A percentile compares a stretch with the other conserved stretches of the same genome.
Evolutionary conservation across 768 basidiomycete species (phyloP).

Genomic region (Lentinula lateritia): DNA sequence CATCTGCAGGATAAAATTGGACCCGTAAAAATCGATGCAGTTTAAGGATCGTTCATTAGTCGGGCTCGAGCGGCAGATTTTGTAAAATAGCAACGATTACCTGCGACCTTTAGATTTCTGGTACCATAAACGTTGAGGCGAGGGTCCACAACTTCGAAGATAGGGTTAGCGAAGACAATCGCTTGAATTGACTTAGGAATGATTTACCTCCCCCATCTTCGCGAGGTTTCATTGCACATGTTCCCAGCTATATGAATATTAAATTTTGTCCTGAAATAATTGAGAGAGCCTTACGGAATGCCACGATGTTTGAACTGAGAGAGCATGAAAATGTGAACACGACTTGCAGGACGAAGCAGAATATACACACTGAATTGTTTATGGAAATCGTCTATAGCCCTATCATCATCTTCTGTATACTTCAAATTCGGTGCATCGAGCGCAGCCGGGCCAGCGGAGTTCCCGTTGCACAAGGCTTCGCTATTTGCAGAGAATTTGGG

Average conservation of each 20-base stretch:
- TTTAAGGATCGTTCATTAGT: background rate
- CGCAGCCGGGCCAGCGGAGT: slow-evolving; percentile 11
- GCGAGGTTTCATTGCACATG: slow-evolving; percentile 44
- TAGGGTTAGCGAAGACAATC: background rate
- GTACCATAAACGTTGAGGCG: slow-evolving; percentile 40
- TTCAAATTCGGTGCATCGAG: slow-evolving; percentile 14
- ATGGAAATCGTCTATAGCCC: slow-evolving; percentile 15
- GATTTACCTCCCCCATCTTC: slow-evolving; percentile 23
- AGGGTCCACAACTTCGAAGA: slow-evolving; percentile 32
- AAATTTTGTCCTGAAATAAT: background rate
- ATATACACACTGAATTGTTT: slow-evolving; percentile 12
- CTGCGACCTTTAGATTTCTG: slow-evolving; percentile 36
- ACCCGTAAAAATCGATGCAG: background rate
- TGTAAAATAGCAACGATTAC: slow-evolving; percentile 33
- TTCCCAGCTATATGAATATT: slow-evolving; percentile 31
- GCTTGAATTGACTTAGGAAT: too few species aligned
- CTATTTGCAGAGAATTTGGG: slow-evolving; percentile 13
- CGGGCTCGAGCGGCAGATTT: slow-evolving; percentile 22
- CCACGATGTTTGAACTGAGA: slow-evolving; percentile 15
- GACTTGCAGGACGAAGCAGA: too few species aligned
- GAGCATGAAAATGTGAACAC: background rate
- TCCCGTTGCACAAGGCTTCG: slow-evolving; percentile 5
- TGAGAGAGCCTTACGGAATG: slow-evolving; percentile 17
- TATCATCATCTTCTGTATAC: slow-evolving; percentile 21
- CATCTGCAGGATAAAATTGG: background rate